A percentile compares a stretch with the other conserved stretches of the same genome.
Conservation (phyloP, 306 rosid genomes). For the Carpinus fangiana region DNA sequence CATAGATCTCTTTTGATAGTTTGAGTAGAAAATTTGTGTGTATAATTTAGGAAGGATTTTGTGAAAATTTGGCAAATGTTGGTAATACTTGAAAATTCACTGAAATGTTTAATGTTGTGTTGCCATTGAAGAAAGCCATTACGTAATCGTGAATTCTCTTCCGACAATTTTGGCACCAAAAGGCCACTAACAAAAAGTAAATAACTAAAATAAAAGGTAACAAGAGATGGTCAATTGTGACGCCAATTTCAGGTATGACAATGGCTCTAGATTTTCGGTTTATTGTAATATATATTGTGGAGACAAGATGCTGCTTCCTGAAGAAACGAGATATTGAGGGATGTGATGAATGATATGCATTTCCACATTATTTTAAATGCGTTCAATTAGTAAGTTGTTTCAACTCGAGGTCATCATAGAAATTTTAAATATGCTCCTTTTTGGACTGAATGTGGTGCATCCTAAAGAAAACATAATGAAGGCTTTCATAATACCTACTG, state of each 20-base stretch:
- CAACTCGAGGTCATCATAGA: not conserved
- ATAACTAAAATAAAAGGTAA: not conserved
- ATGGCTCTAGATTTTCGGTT: not conserved
- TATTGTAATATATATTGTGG: not conserved
- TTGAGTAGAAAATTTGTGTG: not conserved
- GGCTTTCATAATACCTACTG: not conserved
- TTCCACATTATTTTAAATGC: not conserved
- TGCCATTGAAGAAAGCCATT: not conserved
- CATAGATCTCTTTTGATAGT: not conserved
- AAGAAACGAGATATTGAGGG: not conserved
- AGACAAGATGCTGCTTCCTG: not conserved
- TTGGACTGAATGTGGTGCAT: not conserved
- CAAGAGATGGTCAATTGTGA: conserved; percentile 13
- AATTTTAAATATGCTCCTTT: not conserved
- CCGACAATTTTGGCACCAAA: not conserved
- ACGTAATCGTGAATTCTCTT: conserved; percentile 1
- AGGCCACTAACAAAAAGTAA: not conserved
- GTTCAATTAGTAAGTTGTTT: not conserved
- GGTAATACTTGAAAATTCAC: not conserved
- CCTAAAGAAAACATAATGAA: not conserved
- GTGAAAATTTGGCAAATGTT: not conserved
- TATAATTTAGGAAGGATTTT: no score
- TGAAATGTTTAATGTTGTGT: not conserved
- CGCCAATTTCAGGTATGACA: not conserved
- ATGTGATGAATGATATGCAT: not conserved